Percentiles rank a stretch among this genome's conserved stretches.
phyloP scores from a whole-genome alignment of 257 asterid species.

The Nicotiana attenuata region DNA sequence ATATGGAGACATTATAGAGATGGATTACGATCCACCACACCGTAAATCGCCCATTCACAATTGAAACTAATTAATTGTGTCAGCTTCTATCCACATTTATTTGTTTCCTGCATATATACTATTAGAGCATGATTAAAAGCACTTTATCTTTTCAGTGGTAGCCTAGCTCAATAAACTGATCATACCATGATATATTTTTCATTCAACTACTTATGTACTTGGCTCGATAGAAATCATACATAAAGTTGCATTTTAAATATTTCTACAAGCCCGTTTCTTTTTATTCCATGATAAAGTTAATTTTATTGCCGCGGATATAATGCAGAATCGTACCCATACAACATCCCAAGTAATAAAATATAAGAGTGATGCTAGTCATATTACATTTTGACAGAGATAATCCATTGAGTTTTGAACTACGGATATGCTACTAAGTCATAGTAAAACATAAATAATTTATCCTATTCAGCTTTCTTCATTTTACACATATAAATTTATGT shows the following conservation, averaged over 20 bases:
- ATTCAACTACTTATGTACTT: background rate
- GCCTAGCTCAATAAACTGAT: background rate
- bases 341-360: no score
- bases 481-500: no score
- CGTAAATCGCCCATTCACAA: conserved; percentile 40
- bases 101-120: background rate
- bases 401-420: no score
- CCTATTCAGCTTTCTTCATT: no score
- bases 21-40: conserved; percentile 35
- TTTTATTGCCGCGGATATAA: background rate
- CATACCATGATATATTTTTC: background rate
- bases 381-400: no score
- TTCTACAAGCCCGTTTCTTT: background rate
- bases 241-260: background rate
- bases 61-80: background rate
- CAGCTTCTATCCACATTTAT: background rate
- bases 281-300: background rate
- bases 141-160: background rate
- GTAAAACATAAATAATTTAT: no score
- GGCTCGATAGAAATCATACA: background rate
- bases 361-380: no score
- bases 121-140: background rate
- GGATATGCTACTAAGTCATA: no score
- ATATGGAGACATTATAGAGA: conserved; percentile 15
- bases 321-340: no score